These are phyloP conservation scores for Zea luxurians DNA, from an alignment of 176 grass and related monocot genomes.

Conservation along the genomic window DNA sequence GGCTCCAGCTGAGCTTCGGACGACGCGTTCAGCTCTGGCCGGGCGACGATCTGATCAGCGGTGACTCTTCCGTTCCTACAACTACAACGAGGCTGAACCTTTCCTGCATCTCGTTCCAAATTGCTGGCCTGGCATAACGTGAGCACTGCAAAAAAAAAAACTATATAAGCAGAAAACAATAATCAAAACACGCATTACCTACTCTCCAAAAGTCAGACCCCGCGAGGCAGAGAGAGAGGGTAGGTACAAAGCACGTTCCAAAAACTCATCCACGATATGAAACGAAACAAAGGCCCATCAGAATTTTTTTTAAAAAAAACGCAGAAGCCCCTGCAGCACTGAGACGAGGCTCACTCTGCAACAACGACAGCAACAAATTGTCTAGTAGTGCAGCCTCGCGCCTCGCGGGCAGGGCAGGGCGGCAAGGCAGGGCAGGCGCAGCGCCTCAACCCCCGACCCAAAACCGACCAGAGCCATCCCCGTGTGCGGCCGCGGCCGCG, in stretches of 20 bases:
- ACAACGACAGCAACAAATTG: not conserved
- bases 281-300: no score
- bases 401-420: no score
- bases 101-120: not conserved
- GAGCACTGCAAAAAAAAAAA: not conserved
- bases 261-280: no score
- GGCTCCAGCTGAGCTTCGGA: not conserved
- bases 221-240: not conserved
- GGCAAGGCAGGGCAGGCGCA: no score
- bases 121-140: not conserved
- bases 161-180: not conserved
- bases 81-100: not conserved
- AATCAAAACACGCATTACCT: not conserved
- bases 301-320: no score
- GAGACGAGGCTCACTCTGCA: not conserved
- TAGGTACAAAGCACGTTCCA: no score
- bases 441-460: not conserved
- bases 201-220: not conserved
- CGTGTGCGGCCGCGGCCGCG: not conserved
- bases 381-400: not conserved
- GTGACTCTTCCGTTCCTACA: not conserved
- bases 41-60: not conserved
- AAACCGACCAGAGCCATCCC: not conserved
- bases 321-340: no score
- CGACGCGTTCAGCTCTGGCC: not conserved